Conservation (phyloP, 2,329 filamentous ascomycete species). For the Leptographium wingfieldii region DNA sequence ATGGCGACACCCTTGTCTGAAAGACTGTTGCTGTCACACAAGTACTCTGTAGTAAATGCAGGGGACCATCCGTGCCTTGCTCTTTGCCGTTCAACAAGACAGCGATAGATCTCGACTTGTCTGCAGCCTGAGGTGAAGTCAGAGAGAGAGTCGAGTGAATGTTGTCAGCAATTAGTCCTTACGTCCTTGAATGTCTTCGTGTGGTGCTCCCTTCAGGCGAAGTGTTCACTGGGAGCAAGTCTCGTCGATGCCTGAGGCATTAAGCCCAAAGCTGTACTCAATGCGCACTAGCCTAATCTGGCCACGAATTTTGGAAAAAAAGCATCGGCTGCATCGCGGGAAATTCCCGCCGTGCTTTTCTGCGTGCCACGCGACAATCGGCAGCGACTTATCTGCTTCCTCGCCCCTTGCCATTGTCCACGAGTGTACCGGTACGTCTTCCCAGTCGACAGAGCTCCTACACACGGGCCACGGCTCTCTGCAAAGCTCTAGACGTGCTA, state of each 20-base stretch:
- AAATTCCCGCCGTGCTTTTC: conserved; percentile 6
- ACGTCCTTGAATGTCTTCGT: neutral
- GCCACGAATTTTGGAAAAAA: neutral
- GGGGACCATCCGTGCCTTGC: too few species aligned
- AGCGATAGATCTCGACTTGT: too few species aligned
- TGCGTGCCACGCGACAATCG: conserved; percentile 2
- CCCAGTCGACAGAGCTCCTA: too few species aligned
- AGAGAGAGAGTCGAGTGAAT: too few species aligned
- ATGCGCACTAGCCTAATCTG: neutral
- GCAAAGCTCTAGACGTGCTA: neutral
- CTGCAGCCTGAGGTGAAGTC: too few species aligned
- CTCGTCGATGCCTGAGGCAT: neutral
- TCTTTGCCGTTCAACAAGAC: too few species aligned
- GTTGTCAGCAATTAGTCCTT: too few species aligned
- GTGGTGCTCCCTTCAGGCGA: neutral
- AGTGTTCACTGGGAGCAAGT: too few species aligned
- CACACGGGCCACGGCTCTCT: neutral
- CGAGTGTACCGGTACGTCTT: neutral
- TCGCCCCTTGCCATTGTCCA: neutral
- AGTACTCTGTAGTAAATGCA: too few species aligned
- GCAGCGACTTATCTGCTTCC: neutral
- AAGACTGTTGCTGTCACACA: too few species aligned
- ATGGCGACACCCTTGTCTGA: too few species aligned
- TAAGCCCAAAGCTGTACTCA: neutral
- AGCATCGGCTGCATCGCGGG: conserved; percentile 4